Percentiles rank a stretch among this genome's conserved stretches.
Evolutionary conservation across 2,329 filamentous ascomycete genomes (phyloP).

Genomic region (Scedosporium aurantiacum): DNA sequence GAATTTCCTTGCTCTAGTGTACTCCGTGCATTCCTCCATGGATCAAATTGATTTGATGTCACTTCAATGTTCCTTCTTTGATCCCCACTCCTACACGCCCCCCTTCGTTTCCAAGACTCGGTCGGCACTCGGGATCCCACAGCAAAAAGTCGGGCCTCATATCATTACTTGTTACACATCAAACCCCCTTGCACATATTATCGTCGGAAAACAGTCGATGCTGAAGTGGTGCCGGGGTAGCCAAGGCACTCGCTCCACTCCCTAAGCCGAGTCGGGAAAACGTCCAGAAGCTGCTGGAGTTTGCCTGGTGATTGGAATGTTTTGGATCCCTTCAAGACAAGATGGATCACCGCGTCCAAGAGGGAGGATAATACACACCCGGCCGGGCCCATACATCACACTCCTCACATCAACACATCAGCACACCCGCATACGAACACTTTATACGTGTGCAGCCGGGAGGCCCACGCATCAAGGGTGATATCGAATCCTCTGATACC

Average conservation of each 20-base stretch:
- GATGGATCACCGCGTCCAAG: background rate
- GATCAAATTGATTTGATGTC: background rate
- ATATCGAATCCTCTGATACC: background rate
- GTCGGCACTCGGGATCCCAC: slow-evolving; percentile 1
- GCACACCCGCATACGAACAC: background rate
- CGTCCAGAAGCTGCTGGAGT: too few relatives aligned
- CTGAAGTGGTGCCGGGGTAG: background rate
- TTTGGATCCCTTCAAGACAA: background rate
- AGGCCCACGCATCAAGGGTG: background rate
- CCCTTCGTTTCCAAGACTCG: slow-evolving; percentile 3
- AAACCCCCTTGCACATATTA: background rate
- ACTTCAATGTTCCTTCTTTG: background rate
- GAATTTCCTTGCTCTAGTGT: background rate
- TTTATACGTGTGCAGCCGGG: background rate
- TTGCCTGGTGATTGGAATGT: too few relatives aligned
- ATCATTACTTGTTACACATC: slow-evolving; percentile 5
- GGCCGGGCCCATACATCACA: background rate
- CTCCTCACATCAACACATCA: background rate
- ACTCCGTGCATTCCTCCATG: background rate
- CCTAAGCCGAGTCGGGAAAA: background rate
- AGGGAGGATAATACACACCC: background rate
- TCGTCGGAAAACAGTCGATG: background rate
- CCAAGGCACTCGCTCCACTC: background rate
- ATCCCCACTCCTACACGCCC: slow-evolving; percentile 1
- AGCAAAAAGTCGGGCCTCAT: slow-evolving; percentile 1